Conservation (phyloP, 495 filamentous ascomycete species). For the Aspergillus nanangensis region DNA sequence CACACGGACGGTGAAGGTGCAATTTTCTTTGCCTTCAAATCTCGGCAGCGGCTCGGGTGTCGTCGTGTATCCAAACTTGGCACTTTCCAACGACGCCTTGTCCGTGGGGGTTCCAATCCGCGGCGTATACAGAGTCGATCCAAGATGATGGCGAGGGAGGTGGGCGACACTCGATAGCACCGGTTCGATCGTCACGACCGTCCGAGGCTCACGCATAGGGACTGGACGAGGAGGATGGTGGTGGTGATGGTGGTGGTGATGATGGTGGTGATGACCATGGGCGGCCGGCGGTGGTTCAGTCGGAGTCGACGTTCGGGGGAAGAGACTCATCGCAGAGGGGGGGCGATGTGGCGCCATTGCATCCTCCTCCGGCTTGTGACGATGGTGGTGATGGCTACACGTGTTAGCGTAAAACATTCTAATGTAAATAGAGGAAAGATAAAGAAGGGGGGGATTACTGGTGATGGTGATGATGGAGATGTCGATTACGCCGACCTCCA, state of each 20-base stretch:
- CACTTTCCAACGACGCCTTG: slow-evolving; percentile 42
- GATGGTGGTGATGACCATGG: slow-evolving; percentile 22
- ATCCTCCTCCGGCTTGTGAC: slow-evolving; percentile 66
- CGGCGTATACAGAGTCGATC: slow-evolving; percentile 59
- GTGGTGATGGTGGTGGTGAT: slow-evolving; percentile 48
- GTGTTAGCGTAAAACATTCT: slow-evolving; percentile 15
- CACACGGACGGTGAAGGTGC: slow-evolving; percentile 82
- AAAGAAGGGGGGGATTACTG: too few relatives aligned
- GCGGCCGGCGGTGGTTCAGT: slow-evolving; percentile 37
- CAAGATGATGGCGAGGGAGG: slow-evolving; percentile 74
- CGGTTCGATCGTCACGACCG: slow-evolving; percentile 57
- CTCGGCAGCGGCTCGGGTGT: slow-evolving; percentile 71
- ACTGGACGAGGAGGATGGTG: slow-evolving; percentile 38
- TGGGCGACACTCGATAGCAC: slow-evolving; percentile 66
- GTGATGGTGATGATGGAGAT: slow-evolving; percentile 54
- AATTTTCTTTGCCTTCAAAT: slow-evolving; percentile 83
- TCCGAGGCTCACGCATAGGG: slow-evolving; percentile 57
- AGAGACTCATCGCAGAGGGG: slow-evolving; percentile 22
- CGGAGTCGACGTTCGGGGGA: slow-evolving; percentile 33
- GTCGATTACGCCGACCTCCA: slow-evolving; percentile 50
- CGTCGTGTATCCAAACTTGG: slow-evolving; percentile 62
- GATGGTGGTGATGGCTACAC: slow-evolving; percentile 69
- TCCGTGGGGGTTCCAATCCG: slow-evolving; percentile 43
- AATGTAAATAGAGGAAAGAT: slow-evolving; percentile 23
- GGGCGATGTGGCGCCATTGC: slow-evolving; percentile 36